phyloP scores from a whole-genome alignment of 2,329 filamentous ascomycete species.

The Aspergillus candidus region DNA sequence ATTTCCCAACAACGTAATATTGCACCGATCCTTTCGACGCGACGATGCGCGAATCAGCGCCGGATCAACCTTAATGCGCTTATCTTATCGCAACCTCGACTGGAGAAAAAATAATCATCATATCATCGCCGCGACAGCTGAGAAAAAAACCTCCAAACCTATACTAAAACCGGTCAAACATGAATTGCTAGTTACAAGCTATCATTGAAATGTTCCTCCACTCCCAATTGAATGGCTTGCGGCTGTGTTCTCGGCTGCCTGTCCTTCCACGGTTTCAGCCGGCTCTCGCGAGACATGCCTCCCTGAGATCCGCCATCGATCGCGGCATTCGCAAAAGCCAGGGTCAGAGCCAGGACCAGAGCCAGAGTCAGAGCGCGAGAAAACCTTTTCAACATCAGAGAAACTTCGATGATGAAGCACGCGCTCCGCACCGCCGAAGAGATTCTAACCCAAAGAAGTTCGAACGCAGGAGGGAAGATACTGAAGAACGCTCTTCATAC shows the following conservation, averaged over 20 bases:
- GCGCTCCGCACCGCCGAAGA: no score
- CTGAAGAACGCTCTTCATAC: not conserved
- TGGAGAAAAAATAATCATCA: conserved; percentile 4
- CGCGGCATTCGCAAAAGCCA: conserved; percentile 54
- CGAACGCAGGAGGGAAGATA: no score
- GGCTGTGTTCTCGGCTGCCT: conserved; percentile 13
- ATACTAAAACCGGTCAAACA: no score
- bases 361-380: not conserved
- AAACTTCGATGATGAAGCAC: not conserved
- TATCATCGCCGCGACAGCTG: no score
- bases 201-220: conserved; percentile 4
- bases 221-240: conserved; percentile 4
- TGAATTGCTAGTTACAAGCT: no score
- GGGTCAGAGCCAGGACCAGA: conserved; percentile 2
- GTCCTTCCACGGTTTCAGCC: conserved; percentile 7
- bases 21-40: conserved; percentile 8
- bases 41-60: conserved; percentile 4
- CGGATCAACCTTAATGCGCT: conserved; percentile 12
- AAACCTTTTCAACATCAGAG: not conserved
- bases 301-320: conserved; percentile 63
- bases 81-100: conserved; percentile 16
- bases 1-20: conserved; percentile 10
- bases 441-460: no score
- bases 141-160: no score
- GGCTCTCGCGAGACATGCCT: conserved; percentile 41